A percentile compares a stretch with the other conserved stretches of the same genome.
Conservation (phyloP, 768 basidiomycete species). For the Boletus rubropictus region DNA sequence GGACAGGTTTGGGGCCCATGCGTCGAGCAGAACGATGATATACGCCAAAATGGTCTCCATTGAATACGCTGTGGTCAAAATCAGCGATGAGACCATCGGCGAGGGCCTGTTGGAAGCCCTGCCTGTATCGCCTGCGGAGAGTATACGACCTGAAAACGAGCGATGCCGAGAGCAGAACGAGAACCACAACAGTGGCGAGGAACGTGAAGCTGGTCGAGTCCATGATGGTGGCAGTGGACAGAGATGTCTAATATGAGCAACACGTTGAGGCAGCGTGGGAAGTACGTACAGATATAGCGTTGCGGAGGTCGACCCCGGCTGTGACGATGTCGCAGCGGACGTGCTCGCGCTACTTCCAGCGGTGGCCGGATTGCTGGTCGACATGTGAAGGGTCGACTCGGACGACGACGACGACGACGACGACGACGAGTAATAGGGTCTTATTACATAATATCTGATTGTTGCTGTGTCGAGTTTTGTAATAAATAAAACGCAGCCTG, state of each 20-base stretch:
- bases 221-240: slow-evolving; percentile 7
- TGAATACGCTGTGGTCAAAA: slow-evolving; percentile 16
- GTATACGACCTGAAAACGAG: slow-evolving; percentile 62
- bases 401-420: neutral
- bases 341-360: neutral
- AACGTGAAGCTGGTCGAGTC: slow-evolving; percentile 54
- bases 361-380: neutral
- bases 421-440: neutral
- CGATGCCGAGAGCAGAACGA: slow-evolving; percentile 57
- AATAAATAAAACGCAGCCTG: slow-evolving; percentile 10
- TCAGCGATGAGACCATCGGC: slow-evolving; percentile 40
- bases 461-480: slow-evolving; percentile 14
- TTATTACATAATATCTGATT: slow-evolving; percentile 21
- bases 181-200: slow-evolving; percentile 63
- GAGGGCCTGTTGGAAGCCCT: slow-evolving; percentile 47
- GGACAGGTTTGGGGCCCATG: slow-evolving; percentile 9
- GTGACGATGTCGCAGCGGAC: slow-evolving; percentile 2
- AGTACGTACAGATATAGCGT: slow-evolving; percentile 28
- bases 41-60: neutral
- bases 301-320: slow-evolving; percentile 12
- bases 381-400: slow-evolving; percentile 8
- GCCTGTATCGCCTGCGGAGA: slow-evolving; percentile 52
- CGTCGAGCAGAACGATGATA: slow-evolving; percentile 6
- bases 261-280: slow-evolving; percentile 9
- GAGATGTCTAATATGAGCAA: neutral